These are phyloP conservation scores for Colletotrichum lini DNA, from an alignment of 2,329 filamentous ascomycete species.

Conservation along the genomic window DNA sequence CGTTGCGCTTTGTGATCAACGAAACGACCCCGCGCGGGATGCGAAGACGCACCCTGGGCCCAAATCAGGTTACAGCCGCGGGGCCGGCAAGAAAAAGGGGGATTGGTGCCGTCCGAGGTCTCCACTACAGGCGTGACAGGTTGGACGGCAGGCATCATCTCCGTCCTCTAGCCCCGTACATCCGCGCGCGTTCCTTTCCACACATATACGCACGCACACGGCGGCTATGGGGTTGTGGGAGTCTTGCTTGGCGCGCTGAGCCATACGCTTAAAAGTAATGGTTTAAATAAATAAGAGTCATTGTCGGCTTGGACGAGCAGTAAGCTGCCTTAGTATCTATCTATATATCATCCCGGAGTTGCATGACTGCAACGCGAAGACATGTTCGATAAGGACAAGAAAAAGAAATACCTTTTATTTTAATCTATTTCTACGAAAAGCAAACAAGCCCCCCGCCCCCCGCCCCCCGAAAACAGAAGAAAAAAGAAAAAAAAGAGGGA, in stretches of 20 bases:
- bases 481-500: no score
- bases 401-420: neutral
- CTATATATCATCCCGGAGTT: neutral
- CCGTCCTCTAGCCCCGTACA: constrained; percentile 1
- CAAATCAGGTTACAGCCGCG: constrained; percentile 38
- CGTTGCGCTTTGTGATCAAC: neutral
- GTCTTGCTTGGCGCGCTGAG: neutral
- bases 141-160: constrained; percentile 27
- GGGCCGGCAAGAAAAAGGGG: constrained; percentile 26
- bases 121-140: constrained; percentile 33
- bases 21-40: constrained; percentile 25
- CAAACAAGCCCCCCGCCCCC: no score
- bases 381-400: constrained; percentile 3
- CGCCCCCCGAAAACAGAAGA: no score
- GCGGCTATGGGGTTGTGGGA: neutral
- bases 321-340: neutral
- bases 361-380: neutral
- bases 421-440: no score
- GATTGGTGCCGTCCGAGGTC: constrained; percentile 25
- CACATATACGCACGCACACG: no score
- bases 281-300: neutral
- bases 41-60: constrained; percentile 31
- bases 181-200: neutral
- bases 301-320: constrained; percentile 1
- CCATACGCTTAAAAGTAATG: neutral